Evolutionary conservation across 1,284 basidiomycete genomes (phyloP), one percentile per base, ranked within the genome.

Genomic region (Fomitopsis pinicola): DNA sequence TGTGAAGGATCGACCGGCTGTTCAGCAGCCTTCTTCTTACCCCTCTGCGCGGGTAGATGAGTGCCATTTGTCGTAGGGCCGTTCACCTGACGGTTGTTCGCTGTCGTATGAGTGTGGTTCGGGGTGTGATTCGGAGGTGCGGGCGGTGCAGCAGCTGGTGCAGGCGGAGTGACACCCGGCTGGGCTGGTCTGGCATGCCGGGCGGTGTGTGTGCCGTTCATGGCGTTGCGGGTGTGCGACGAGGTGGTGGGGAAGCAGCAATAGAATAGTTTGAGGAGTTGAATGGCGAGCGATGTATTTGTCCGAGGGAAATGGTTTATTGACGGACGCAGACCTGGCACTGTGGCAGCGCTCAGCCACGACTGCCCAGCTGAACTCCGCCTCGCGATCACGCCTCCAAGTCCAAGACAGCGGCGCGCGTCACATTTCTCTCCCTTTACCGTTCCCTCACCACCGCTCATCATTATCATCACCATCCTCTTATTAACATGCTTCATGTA

Each of bases 1-100:
- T 86, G 82, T 6, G 86, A 88, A 57, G 90, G 90, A 75, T 92
- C 91, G 57, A 91, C 82, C 12, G 87, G 86, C 19, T 75, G 73
- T 40, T 89, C 87, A 65, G 78, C 81, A 73, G 84, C 88, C 78
- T 88, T 88, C 82, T 88, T 89, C 68, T 74, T 75, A 52, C 79
- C 75, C 72, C 87, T 86, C 66, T 64, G 66, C 50, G 66, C 42
- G 58, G 69, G 61, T 42, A 72, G 17, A 62, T 74, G 69, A 5
- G 74, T 64, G 63, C 73, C 75, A 62, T 76, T 75, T 22, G 66
- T 68, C 12, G 69, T 62, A 4, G 70, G 57, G 0, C 71, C 68
- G 58, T 74, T 72, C n/a, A 63, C 62, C 33, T 66, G 66, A 76
- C 69, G 68, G 42, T 61, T 65, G 17, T 65, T 62, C n/a, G 71